Conservation (phyloP, 345 rosid genomes). For the Euphorbia peplus region DNA sequence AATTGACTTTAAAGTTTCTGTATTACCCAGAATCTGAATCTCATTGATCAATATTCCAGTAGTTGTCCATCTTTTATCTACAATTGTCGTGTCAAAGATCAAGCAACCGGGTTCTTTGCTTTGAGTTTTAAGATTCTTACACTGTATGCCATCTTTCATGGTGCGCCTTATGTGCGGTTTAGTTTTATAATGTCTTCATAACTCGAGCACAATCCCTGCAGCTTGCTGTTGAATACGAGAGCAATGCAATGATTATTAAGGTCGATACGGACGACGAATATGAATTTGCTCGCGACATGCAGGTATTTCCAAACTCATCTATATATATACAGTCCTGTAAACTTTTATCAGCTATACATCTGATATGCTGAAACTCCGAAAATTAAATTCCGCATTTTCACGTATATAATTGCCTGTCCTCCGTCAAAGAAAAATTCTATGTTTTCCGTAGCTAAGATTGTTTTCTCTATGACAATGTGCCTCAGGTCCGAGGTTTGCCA, state of each 20-base stretch:
- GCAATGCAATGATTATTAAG: constrained; percentile 72
- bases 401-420: no score
- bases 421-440: no score
- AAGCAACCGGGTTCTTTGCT: background rate
- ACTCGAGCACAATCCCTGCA: constrained; percentile 20
- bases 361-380: background rate
- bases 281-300: constrained; percentile 91
- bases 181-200: background rate
- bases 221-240: constrained; percentile 92
- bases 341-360: background rate
- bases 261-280: constrained; percentile 91
- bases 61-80: no score
- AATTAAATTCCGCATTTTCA: no score
- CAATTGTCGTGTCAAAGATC: no score
- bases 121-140: background rate
- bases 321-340: background rate
- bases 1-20: no score
- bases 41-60: no score
- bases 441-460: background rate
- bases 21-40: no score
- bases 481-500: constrained; percentile 90
- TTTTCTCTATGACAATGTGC: background rate
- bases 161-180: background rate
- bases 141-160: background rate
- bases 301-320: constrained; percentile 37